Conservation (phyloP, 2,329 filamentous ascomycete species). For the Ophiostoma fasciatum region DNA sequence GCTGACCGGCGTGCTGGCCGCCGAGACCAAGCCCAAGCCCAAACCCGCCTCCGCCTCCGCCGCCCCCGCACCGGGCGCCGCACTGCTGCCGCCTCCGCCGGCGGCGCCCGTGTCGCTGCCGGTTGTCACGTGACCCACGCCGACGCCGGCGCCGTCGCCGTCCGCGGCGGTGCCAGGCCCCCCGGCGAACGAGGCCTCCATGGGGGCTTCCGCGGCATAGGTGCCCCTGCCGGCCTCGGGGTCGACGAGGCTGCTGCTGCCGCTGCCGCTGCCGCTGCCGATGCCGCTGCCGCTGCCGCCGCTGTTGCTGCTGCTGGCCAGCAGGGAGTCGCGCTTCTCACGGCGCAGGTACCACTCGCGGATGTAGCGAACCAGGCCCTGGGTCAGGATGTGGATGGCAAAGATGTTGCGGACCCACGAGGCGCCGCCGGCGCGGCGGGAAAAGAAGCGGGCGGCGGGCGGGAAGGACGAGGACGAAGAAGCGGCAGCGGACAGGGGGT, state of each 20-base stretch:
- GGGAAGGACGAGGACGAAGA: too few relatives aligned
- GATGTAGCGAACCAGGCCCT: slow-evolving; percentile 56
- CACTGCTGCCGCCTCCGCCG: not conserved
- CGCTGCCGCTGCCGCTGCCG: too few relatives aligned
- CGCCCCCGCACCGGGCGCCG: not conserved
- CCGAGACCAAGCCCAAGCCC: too few relatives aligned
- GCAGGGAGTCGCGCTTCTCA: slow-evolving; percentile 37
- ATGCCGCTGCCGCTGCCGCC: too few relatives aligned
- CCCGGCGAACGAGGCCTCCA: slow-evolving; percentile 28
- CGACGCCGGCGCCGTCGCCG: slow-evolving; percentile 11
- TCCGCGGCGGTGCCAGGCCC: slow-evolving; percentile 31
- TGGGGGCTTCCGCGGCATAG: slow-evolving; percentile 21
- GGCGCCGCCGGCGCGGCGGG: slow-evolving; percentile 42
- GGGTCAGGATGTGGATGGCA: slow-evolving; percentile 61
- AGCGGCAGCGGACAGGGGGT: too few relatives aligned
- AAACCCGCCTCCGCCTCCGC: too few relatives aligned
- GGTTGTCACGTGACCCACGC: not conserved
- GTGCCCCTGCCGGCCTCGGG: slow-evolving; percentile 45
- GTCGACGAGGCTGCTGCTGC: slow-evolving; percentile 36
- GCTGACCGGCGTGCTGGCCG: too few relatives aligned
- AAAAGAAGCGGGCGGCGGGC: slow-evolving; percentile 26
- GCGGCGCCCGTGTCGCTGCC: not conserved
- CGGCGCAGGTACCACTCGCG: slow-evolving; percentile 52
- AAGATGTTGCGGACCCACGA: slow-evolving; percentile 54
- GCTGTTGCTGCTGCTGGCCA: too few relatives aligned